phyloP scores from a whole-genome alignment of 2,329 filamentous ascomycete genomes.

The Fusarium lyarnte region DNA sequence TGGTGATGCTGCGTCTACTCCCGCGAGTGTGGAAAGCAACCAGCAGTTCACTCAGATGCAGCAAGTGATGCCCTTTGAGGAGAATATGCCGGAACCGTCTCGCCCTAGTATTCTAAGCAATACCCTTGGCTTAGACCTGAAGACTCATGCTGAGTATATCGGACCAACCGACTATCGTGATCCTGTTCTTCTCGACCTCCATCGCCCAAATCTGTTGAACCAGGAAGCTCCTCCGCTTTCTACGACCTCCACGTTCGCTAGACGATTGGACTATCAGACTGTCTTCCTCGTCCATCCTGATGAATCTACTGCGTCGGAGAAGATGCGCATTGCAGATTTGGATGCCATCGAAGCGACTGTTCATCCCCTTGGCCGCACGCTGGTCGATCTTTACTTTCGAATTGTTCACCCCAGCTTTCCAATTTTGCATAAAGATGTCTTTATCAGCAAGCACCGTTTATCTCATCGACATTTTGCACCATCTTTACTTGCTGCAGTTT shows the following conservation, averaged over 20 bases:
- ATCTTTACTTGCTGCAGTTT: slow-evolving; percentile 67
- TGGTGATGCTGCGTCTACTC: slow-evolving; percentile 39
- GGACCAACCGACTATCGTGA: slow-evolving; percentile 69
- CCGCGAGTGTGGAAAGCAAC: slow-evolving; percentile 38
- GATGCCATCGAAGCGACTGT: slow-evolving; percentile 70
- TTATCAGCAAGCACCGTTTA: slow-evolving; percentile 67
- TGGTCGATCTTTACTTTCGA: slow-evolving; percentile 75
- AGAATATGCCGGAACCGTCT: slow-evolving; percentile 31
- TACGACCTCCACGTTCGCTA: slow-evolving; percentile 38
- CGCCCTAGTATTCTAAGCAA: slow-evolving; percentile 48
- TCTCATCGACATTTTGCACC: slow-evolving; percentile 68
- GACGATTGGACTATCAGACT: slow-evolving; percentile 49
- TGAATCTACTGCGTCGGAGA: slow-evolving; percentile 48
- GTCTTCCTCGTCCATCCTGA: slow-evolving; percentile 51
- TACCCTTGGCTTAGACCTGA: slow-evolving; percentile 65
- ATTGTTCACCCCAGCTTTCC: slow-evolving; percentile 68
- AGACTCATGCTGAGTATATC: slow-evolving; percentile 69
- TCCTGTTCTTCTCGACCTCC: slow-evolving; percentile 64
- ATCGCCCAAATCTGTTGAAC: slow-evolving; percentile 57
- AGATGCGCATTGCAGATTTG: slow-evolving; percentile 53
- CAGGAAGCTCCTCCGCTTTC: slow-evolving; percentile 16
- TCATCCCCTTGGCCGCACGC: slow-evolving; percentile 67
- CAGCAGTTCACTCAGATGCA: slow-evolving; percentile 27
- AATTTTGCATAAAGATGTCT: slow-evolving; percentile 68
- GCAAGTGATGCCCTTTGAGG: slow-evolving; percentile 27